Percentiles rank a stretch among this genome's conserved stretches.
These are phyloP conservation scores for Tetrahymena thermophila DNA, from an alignment of 73 alveolate genomes.

Conservation along the genomic window DNA sequence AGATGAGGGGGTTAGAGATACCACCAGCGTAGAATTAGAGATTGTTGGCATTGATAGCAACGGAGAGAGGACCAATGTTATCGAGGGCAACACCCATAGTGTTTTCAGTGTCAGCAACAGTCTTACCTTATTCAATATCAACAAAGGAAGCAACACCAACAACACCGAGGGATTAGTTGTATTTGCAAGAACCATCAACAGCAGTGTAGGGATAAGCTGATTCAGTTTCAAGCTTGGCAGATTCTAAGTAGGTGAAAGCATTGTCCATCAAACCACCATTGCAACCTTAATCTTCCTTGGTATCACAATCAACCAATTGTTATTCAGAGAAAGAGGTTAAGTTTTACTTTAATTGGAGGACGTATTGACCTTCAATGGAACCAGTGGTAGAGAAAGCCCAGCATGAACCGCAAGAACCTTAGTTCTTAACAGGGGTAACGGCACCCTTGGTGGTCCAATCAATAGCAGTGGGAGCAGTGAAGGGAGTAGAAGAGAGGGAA, in stretches of 20 bases:
- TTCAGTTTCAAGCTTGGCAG: conserved; percentile 20
- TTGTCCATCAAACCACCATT: conserved; percentile 15
- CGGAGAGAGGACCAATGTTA: conserved; percentile 58
- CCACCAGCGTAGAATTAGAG: conserved; percentile 69
- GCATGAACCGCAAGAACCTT: conserved; percentile 26
- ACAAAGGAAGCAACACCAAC: not conserved
- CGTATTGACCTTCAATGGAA: conserved; percentile 19
- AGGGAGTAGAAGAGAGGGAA: not conserved
- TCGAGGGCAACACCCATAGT: conserved; percentile 1
- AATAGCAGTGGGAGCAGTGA: conserved; percentile 5
- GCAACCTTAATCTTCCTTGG: conserved; percentile 2
- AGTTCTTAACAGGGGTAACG: conserved; percentile 52
- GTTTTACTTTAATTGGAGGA: not conserved
- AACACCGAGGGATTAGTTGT: not conserved
- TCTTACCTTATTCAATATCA: not conserved
- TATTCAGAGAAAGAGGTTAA: not conserved
- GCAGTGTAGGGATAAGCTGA: conserved; percentile 57
- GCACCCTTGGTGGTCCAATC: conserved; percentile 73
- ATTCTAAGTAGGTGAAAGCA: not conserved
- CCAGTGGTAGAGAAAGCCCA: conserved; percentile 38
- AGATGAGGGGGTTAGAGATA: conserved; percentile 23
- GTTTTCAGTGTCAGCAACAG: not conserved
- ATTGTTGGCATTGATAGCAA: conserved; percentile 66
- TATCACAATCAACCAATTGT: not conserved
- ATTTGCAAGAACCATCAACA: conserved; percentile 41